phyloP scores from a whole-genome alignment of 805 yeast genomes.

The Metschnikowia lochheadii region DNA sequence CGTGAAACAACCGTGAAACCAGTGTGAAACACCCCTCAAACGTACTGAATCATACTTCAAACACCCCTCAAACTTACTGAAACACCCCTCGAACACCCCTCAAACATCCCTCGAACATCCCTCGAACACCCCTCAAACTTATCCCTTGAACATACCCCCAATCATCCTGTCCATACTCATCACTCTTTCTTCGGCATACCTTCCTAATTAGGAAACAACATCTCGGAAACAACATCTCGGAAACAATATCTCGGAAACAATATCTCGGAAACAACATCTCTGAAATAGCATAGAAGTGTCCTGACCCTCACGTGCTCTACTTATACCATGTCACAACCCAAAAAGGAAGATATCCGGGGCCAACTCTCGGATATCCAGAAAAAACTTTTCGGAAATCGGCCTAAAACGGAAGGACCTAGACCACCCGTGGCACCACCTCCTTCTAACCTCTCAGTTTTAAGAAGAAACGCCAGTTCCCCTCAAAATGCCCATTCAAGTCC shows the following conservation, averaged over 20 bases:
- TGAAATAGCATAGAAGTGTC: no score
- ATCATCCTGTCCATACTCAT: no score
- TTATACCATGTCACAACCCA: constrained; percentile 14
- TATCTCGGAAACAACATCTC: no score
- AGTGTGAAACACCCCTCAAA: no score
- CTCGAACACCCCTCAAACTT: not conserved
- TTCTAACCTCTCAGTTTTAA: constrained; percentile 7
- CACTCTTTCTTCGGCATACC: no score
- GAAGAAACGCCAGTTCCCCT: constrained; percentile 8
- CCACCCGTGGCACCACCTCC: constrained; percentile 4
- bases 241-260: no score
- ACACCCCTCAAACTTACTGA: no score
- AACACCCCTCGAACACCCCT: no score
- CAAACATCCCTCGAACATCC: not conserved
- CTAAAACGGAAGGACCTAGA: constrained; percentile 1
- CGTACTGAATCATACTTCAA: no score
- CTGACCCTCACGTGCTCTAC: not conserved
- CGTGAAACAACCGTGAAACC: not conserved
- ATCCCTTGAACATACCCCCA: no score
- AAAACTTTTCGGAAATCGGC: constrained; percentile 24
- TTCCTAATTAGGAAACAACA: no score
- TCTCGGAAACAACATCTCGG: no score
- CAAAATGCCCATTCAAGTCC: not conserved
- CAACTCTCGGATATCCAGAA: constrained; percentile 38
- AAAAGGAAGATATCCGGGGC: constrained; percentile 32